Evolutionary conservation across 306 rosid species (phyloP), one percentile per base, ranked within the genome.

Genomic region (Prinsepia uniflora): DNA sequence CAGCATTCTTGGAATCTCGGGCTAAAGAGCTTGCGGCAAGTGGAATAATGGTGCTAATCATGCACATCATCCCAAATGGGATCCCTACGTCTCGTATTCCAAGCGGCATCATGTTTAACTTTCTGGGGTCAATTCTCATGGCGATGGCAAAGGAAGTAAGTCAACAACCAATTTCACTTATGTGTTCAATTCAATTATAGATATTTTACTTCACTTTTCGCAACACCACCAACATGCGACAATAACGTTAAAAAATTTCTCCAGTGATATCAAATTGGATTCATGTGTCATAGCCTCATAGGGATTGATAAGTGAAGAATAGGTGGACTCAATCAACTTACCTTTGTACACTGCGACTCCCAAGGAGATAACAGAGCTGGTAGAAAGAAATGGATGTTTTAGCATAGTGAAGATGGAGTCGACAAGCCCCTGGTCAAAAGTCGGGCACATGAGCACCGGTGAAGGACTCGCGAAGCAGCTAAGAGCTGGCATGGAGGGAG

Each of bases 61-160:
- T 65, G 45, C 50, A 36, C 7, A 5, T 19, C 30, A 36, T 41
- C 34, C 76, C 54, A 41, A 4, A 50, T 12, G 63, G 63, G 30
- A n/a, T 24, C 41, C 47, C 54, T 39, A 14, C 10, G 3, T 22
- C 62, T 63, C 5, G 39, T 17, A 10, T 30, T 12, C 19, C 52
- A 39, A n/a, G 6, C 8, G 50, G 68, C 65, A 20, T 72, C 5
- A 12, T 61, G 59, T 59, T 72, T 47, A 49, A 61, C 46, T 22
- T 72, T 61, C 10, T 72, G 46, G 68, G 68, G 30, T 72, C 76
- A 17, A 7, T 17, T 19, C 49, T 72, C 18, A 6, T 72, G 76
- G 76, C 60, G 14, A 46, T 72, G 57, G 61, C 68, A 48, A 72
- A 72, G 20, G 76, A 72, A n/a, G 68, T 72, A 44, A 60, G 60